Base-by-base conservation (phyloP, 169 alveolate genomes). In the Cryptosporidium ryanae region DNA sequence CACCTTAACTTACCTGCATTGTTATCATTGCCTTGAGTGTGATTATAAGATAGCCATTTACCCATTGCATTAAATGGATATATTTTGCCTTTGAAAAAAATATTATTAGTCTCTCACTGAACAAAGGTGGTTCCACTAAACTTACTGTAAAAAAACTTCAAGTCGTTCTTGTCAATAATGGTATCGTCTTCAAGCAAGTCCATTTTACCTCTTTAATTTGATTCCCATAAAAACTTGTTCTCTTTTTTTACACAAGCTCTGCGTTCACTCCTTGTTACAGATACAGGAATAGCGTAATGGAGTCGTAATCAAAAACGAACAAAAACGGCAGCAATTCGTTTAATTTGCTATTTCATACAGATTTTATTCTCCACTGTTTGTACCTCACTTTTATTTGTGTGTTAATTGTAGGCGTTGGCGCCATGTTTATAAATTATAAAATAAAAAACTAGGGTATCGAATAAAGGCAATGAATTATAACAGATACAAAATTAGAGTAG, bases 81-180 rank as follows among this genome's bases (percentile, higher is more conserved):
- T 12, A 76, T 76, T 76, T 61, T 76, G 21, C 65, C 87, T 76
- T n/a, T 21, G 23, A 10, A 18, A 6, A 13, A 0, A 18, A 12
- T 32, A 7, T 31, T 29, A 61, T 61, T 29, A 27, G 17, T 49
- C 29, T 32, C 4, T n/a, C 29, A 7, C 8, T 18, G 0, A 48
- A 13, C 13, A 46, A 38, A 15, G 8, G 13, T 66, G 38, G 6
- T 46, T 13, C 27, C 0, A 23, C 1, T 12, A 59, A 76, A 61
- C 87, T 55, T 76, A 76, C 87, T 76, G 38, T 76, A 76, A n/a
- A 76, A 76, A 49, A 76, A 76, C 32, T 61, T 76, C 64, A 76
- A 21, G 32, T 76, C 87, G 4, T 49, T 55, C 38, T 76, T 76
- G 59, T 76, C 87, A 61, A 76, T 61, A 55, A 76, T 32, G 38